Percentiles rank a stretch among this genome's conserved stretches.
These are phyloP conservation scores for Fomitopsis pulvina DNA, from an alignment of 768 basidiomycete species.

Conservation along the genomic window DNA sequence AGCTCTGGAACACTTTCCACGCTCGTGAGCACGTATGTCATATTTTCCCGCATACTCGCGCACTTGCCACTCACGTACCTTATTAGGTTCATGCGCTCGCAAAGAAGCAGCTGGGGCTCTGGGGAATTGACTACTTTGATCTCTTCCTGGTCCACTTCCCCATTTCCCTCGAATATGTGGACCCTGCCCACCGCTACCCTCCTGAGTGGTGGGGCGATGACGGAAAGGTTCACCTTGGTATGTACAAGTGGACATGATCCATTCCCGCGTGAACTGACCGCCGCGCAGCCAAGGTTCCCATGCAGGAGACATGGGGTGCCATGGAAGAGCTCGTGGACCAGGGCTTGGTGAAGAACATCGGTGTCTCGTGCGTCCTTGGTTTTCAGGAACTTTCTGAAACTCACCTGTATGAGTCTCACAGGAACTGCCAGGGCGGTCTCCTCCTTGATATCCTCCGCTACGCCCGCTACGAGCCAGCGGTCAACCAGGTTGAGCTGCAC, in stretches of 20 bases:
- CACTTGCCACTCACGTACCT: not conserved
- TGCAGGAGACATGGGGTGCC: conserved; percentile 78
- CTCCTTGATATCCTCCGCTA: conserved; percentile 76
- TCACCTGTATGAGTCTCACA: conserved; percentile 22
- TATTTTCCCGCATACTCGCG: not conserved
- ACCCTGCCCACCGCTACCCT: conserved; percentile 69
- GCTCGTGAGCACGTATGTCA: conserved; percentile 60
- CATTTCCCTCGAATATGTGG: conserved; percentile 73
- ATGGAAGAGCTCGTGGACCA: conserved; percentile 77
- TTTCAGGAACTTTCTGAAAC: not conserved
- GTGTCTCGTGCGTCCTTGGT: conserved; percentile 45
- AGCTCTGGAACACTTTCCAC: conserved; percentile 91
- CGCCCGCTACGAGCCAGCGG: conserved; percentile 55
- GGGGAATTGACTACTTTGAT: conserved; percentile 85
- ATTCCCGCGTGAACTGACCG: conserved; percentile 1
- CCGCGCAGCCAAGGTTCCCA: conserved; percentile 50
- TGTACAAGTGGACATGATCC: conserved; percentile 16
- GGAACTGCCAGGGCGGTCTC: conserved; percentile 69
- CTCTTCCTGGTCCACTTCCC: conserved; percentile 85
- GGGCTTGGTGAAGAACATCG: conserved; percentile 72
- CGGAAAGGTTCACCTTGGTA: conserved; percentile 59
- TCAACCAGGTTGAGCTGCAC: conserved; percentile 56
- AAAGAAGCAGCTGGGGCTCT: conserved; percentile 64
- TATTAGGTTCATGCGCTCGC: conserved; percentile 2
- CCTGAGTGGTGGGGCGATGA: conserved; percentile 79